Evolutionary conservation across 2,329 filamentous ascomycete genomes (phyloP).

Genomic region (Colletotrichum sp.): DNA sequence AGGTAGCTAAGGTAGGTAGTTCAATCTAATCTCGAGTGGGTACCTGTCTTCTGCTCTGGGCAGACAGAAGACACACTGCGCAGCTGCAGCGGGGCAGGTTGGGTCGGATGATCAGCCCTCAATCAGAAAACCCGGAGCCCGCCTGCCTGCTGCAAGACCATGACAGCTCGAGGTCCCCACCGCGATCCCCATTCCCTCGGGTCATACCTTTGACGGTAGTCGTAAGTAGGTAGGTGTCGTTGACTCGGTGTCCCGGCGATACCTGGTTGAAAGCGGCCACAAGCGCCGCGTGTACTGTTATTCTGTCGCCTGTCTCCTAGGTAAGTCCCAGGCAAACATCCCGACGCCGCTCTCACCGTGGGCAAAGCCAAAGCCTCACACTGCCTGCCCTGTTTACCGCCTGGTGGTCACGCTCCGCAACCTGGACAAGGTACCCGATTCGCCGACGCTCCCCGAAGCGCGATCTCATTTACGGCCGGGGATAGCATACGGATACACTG

Average conservation of each 20-base stretch:
- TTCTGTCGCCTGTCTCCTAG: background rate
- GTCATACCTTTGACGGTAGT: background rate
- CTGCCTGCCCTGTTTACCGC: no score
- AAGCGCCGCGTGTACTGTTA: no score
- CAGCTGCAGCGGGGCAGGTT: background rate
- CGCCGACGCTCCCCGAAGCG: background rate
- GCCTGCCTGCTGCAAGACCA: background rate
- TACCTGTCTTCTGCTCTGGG: background rate
- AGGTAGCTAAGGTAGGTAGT: background rate
- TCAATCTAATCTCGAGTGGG: background rate
- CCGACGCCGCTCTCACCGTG: background rate
- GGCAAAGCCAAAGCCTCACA: no score
- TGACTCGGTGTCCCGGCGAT: no score
- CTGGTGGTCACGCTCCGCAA: no score
- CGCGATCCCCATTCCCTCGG: background rate
- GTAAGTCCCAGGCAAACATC: background rate
- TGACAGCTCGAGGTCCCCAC: background rate
- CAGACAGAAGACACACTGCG: background rate
- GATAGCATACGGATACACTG: background rate
- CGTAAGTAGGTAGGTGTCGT: no score
- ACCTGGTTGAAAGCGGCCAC: no score
- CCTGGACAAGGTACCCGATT: no score
- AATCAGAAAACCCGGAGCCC: background rate
- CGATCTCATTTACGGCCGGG: background rate
- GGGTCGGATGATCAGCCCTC: background rate